Evolutionary conservation across 768 basidiomycete genomes (phyloP).

Genomic region (Russula ochroleuca): DNA sequence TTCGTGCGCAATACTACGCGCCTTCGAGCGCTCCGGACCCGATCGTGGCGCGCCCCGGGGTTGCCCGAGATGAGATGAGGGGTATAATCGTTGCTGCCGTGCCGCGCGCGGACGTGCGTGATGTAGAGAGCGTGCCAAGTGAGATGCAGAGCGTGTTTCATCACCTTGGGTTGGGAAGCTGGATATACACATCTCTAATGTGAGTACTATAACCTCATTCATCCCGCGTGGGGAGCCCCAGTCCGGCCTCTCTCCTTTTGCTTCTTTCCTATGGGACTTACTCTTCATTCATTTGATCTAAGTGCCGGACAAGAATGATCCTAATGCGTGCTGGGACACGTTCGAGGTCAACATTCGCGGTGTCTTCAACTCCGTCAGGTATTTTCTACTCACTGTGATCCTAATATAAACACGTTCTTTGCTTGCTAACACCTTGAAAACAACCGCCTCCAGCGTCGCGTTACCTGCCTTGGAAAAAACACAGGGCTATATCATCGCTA

Average conservation of each 20-base stretch:
- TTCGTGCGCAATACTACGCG: too few relatives aligned
- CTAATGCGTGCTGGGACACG: constrained; percentile 16
- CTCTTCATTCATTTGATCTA: too few relatives aligned
- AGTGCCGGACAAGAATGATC: constrained; percentile 5
- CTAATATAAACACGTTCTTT: too few relatives aligned
- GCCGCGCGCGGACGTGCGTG: constrained; percentile 1
- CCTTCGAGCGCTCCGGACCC: too few relatives aligned
- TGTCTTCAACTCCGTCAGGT: constrained; percentile 15
- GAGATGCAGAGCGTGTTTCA: neutral
- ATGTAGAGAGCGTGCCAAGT: neutral
- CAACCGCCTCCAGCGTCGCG: neutral
- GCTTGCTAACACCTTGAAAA: too few relatives aligned
- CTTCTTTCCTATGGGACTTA: too few relatives aligned
- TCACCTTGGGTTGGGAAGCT: constrained; percentile 13
- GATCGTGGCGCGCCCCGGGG: too few relatives aligned
- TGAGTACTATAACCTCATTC: neutral
- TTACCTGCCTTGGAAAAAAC: neutral
- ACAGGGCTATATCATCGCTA: neutral
- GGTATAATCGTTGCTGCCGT: too few relatives aligned
- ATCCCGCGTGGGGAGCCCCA: neutral
- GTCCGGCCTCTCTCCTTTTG: too few relatives aligned
- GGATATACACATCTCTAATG: constrained; percentile 12
- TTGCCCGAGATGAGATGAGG: too few relatives aligned
- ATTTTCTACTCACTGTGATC: too few relatives aligned
- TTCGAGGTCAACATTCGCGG: constrained; percentile 19